Evolutionary conservation across 805 yeast species (phyloP).

Genomic region (Hanseniaspora nectarophila): DNA sequence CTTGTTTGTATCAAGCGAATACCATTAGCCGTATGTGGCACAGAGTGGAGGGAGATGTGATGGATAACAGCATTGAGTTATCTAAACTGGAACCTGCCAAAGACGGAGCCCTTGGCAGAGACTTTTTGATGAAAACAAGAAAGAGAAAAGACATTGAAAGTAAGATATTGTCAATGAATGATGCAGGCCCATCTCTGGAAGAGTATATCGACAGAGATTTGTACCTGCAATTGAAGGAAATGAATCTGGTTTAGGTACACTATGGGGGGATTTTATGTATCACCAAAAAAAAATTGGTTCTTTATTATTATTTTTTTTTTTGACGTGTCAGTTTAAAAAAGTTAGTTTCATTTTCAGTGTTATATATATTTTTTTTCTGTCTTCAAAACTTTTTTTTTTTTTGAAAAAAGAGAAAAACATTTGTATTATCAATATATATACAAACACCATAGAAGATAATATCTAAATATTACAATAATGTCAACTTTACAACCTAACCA

Average conservation of each 20-base stretch:
- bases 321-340: no score
- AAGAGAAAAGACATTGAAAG: slow-evolving; percentile 74
- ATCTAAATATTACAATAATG: background rate
- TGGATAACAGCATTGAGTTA: slow-evolving; percentile 51
- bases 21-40: slow-evolving; percentile 55
- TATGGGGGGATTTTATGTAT: no score
- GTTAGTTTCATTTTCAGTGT: no score
- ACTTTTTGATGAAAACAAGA: slow-evolving; percentile 79
- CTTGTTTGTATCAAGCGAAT: slow-evolving; percentile 53
- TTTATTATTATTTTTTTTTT: no score
- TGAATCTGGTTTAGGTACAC: background rate
- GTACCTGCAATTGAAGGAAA: slow-evolving; percentile 34
- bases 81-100: slow-evolving; percentile 71
- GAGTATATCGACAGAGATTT: slow-evolving; percentile 57
- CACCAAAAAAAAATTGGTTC: background rate
- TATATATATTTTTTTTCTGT: background rate
- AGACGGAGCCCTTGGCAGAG: slow-evolving; percentile 60
- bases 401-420: no score
- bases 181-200: slow-evolving; percentile 35
- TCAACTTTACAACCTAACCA: slow-evolving; percentile 2
- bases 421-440: no score
- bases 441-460: no score
- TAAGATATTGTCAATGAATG: slow-evolving; percentile 30
- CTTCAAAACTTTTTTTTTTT: background rate
- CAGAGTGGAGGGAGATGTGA: slow-evolving; percentile 80